Base-by-base conservation (phyloP, 495 filamentous ascomycete species). In the Glarea lozoyensis region DNA sequence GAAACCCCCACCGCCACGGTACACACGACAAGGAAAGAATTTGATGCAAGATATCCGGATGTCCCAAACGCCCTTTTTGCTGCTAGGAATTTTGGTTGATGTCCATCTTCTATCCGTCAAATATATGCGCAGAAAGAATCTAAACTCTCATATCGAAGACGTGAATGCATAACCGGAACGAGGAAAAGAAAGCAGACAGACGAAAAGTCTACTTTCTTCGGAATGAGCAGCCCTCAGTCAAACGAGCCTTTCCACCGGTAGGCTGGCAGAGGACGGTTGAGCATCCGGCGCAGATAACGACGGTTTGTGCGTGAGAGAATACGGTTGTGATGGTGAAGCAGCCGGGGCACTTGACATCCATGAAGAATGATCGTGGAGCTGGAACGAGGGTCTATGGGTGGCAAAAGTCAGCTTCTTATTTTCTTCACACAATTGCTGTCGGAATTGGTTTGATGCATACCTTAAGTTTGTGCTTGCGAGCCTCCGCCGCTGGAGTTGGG, bases 291-390 rank as follows among this genome's bases (percentile, higher is more conserved):
- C 92, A 98, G 76, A 95, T 90, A 68, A 98, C 92, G 65, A 98
- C 92, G 62, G 92, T 98, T 76, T 98, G 92, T 65, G 92, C 92
- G 78, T 98, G 92, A 46, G 90, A 96, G 84, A 95, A 98, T 68
- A 98, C 92, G 66, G 90, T 96, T 62, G 92, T 98, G 80, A 98
- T 98, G 60, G 87, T 95, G 83, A 98, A 98, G 83, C 92, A 98
- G 61, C 92, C 92, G 62, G 90, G 92, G 82, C 92, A 98, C 79
- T 96, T 98, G 72, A 98, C 92, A 60, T 98, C 92, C 92, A 98
- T 98, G 81, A 98, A 98, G 82, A 97, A 98, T 56, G 88, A 95
- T 59, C 92, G 86, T 50, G 92, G 92, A 46, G 79, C 81, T 57
- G 92, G 92, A 60, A 98, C 92, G 60, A 98, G 82, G 43, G 76